Percentiles rank a stretch among this genome's conserved stretches.
phyloP scores from a whole-genome alignment of 805 yeast species.

The Dipodascopsis uninucleata region DNA sequence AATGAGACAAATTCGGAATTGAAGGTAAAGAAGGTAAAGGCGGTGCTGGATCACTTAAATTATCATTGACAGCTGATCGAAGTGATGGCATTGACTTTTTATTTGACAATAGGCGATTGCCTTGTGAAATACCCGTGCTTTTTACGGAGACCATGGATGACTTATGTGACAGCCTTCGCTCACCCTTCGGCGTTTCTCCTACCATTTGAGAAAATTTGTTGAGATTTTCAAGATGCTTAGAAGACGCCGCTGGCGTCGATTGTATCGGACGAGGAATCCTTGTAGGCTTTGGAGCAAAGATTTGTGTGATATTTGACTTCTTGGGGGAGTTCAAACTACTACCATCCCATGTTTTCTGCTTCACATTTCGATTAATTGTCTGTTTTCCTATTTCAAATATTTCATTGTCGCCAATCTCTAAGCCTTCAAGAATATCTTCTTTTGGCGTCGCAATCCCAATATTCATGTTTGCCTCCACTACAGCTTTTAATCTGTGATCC shows the following conservation, averaged over 20 bases:
- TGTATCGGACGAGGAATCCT: conserved; percentile 25
- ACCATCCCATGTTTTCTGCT: conserved; percentile 7
- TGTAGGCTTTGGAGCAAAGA: conserved; percentile 17
- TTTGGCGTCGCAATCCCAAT: conserved; percentile 1
- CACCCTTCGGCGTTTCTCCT: neutral
- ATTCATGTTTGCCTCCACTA: conserved; percentile 2
- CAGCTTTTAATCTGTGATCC: conserved; percentile 9
- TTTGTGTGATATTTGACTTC: conserved; percentile 3
- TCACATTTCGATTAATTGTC: conserved; percentile 16
- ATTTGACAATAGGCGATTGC: conserved; percentile 15
- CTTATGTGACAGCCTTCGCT: conserved; percentile 17
- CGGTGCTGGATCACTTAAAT: conserved; percentile 4
- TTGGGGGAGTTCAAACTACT: no score
- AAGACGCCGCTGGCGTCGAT: conserved; percentile 1
- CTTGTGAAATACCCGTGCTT: neutral
- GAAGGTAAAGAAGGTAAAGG: conserved; percentile 21
- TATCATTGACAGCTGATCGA: conserved; percentile 12
- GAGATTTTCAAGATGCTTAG: conserved; percentile 1
- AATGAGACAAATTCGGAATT: conserved; percentile 3
- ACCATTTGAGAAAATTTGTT: neutral
- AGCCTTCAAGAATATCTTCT: conserved; percentile 25
- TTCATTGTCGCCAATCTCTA: conserved; percentile 23
- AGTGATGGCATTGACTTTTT: conserved; percentile 27
- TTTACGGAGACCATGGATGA: conserved; percentile 21
- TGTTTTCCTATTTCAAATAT: conserved; percentile 17